Base-by-base conservation (phyloP, 2,329 filamentous ascomycete species). In the Sclerotinia spermophila region DNA sequence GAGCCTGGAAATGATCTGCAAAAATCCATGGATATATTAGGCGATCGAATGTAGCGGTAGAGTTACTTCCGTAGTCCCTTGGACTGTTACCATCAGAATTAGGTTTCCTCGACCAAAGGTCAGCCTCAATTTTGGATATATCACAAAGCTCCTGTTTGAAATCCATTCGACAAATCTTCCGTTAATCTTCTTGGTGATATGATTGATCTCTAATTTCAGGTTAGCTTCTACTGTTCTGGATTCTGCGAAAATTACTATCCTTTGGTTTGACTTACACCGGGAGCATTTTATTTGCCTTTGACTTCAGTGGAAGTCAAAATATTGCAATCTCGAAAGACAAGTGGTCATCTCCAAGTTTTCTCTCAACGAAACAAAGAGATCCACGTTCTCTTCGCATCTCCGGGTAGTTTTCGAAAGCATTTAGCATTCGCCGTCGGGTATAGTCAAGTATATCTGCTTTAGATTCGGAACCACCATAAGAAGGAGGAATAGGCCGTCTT, bases 181-280 rank as follows among this genome's bases (percentile, higher is more conserved):
- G 19, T 6, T 35, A 5, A 0, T 6, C 2, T 7, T 19, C 15
- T 13, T 27, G 0, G 21, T 11, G 17, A 13, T 64, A 8, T 11
- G 4, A 3, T 3, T 21, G 24, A 27, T 3, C 1, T 17, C 2
- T 2, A 35, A 15, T 10, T n/a, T n/a, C n/a, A n/a, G n/a, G n/a
- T n/a, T n/a, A n/a, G n/a, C n/a, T n/a, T n/a, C n/a, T n/a, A n/a
- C n/a, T n/a, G n/a, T n/a, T n/a, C n/a, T n/a, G n/a, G n/a, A n/a
- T n/a, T n/a, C n/a, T n/a, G n/a, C n/a, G 0, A 8, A 30, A 24
- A 1, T 17, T 1, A n/a, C 7, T 5, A 7, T 38, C 2, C 3
- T 5, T 45, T 21, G 10, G 0, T 4, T 27, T 11, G 51, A 13
- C 3, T 11, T 30, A 51, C 19, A 48, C 6, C n/a, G n/a, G 7